Evolutionary conservation across 495 filamentous ascomycete species (phyloP), one percentile per base, ranked within the genome.

Genomic region (Glonium stellatum): DNA sequence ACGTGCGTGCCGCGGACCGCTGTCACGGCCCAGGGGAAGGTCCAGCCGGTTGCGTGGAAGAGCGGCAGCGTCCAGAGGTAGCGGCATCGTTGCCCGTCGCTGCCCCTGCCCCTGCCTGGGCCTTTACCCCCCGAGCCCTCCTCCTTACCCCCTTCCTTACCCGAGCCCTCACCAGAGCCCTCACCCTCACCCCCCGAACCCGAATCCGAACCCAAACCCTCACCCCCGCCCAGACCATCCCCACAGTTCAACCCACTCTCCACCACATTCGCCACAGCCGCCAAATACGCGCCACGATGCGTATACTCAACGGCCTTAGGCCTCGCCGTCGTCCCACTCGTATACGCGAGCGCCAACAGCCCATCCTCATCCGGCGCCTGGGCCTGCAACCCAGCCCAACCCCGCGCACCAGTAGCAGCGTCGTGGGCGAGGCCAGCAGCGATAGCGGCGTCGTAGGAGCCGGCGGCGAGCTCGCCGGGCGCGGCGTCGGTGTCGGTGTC

Each of bases 281-380:
- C 93, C 9, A 98, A 77, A 70, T 98, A 98, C 13, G 80, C 82
- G 15, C 91, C 87, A 41, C 93, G 81, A 72, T 97, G 87, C 4
- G 90, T 97, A 68, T 85, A 97, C 55, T 95, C 86, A 1, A 97
- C 93, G 27, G 95, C 93, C 71, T 98, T 98, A 1, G 93, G 93
- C 41, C 79, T 81, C 10, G 91, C 89, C 1, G 93, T 98, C 12
- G 93, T 98, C 10, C 93, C 93, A 63, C 86, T 91, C 0, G 93
- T 98, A 74, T 97, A 97, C 11, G 87, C 84, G 59, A 92, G 74
- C n/a, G 92, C 89, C 60, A 97, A 81, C 63, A 86, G 75, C 60
- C 81, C 85, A 61, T 96, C 86, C 70, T 98, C 93, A 67, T 88
- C 78, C 2, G 76, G 72, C 5, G 79, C 78, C 65, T 90, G 84